These are phyloP conservation scores for Acacia confusa DNA, from an alignment of 306 rosid genomes.

Conservation along the genomic window DNA sequence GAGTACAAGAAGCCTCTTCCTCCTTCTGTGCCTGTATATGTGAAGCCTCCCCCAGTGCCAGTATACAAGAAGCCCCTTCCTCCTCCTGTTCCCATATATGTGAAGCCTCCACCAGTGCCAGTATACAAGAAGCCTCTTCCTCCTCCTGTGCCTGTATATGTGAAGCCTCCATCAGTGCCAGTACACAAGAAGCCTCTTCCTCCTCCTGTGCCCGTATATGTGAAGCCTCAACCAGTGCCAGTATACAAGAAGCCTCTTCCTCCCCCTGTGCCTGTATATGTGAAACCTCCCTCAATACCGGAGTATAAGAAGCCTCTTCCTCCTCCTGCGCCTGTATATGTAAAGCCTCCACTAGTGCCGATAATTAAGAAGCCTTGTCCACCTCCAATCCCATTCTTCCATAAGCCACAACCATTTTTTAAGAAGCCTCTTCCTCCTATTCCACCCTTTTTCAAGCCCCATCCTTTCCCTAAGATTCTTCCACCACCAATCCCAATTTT, in stretches of 20 bases:
- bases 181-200: background rate
- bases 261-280: background rate
- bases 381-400: conserved; percentile 26
- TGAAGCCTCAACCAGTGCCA: conserved; percentile 43
- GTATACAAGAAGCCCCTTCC: conserved; percentile 19
- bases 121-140: conserved; percentile 30
- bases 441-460: conserved; percentile 35
- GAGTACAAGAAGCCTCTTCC: conserved; percentile 21
- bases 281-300: background rate
- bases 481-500: conserved; percentile 6
- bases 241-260: no score
- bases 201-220: background rate
- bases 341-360: background rate
- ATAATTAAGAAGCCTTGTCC: conserved; percentile 11
- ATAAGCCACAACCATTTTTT: conserved; percentile 29
- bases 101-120: background rate
- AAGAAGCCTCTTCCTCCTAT: conserved; percentile 33
- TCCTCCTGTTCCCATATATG: background rate
- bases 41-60: conserved; percentile 29
- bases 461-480: background rate
- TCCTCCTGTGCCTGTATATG: background rate
- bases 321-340: background rate
- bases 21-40: background rate
- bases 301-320: conserved; percentile 34
- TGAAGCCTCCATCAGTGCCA: no score